Base-by-base conservation (phyloP, 768 basidiomycete species). In the Suillus lakei region DNA sequence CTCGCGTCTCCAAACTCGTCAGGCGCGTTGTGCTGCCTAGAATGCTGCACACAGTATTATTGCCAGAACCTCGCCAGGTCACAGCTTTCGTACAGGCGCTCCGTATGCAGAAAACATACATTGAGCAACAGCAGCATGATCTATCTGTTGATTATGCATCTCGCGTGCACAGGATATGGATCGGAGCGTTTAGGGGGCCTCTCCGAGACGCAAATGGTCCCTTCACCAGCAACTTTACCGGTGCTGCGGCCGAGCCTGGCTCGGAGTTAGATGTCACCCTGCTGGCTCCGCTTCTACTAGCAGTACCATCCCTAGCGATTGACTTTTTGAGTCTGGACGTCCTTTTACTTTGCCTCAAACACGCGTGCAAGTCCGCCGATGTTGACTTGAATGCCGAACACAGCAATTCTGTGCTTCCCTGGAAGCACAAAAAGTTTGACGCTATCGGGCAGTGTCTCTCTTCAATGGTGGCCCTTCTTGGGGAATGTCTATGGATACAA, bases 11-110 rank as follows among this genome's bases (percentile, higher is more conserved):
- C 6, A 69, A 67, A 46, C 59, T 62, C 23, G 56, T 82, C 34
- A 76, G 80, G 21, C 72, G 69, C 16, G 69, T 70, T 28, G 70
- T 74, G 28, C 81, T 84, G 76, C 79, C 76, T 34, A 66, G 73
- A 62, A 73, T 84, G n/a, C 32, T n/a, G 32, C 32, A 34, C 12
- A 55, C 32, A 13, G 54, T 55, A n/a, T 34, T 34, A 21, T 21
- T 55, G 21, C 2, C 32, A 21, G 7, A 12, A 34, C 0, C 32
- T n/a, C 12, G 21, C 12, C 18, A n/a, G 2, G 10, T 55, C 7
- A 3, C 12, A 5, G 21, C 32, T 34, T 82, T 83, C 71, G 69
- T 77, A 41, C 64, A 70, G 48, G 71, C 77, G 38, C 66, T 83
- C 8, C 68, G 70, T 6, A 68, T 72, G n/a, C 80, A 79, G 66